Evolutionary conservation across 179 eudicot genomes (phyloP).

Genomic region (Silene vulgaris): DNA sequence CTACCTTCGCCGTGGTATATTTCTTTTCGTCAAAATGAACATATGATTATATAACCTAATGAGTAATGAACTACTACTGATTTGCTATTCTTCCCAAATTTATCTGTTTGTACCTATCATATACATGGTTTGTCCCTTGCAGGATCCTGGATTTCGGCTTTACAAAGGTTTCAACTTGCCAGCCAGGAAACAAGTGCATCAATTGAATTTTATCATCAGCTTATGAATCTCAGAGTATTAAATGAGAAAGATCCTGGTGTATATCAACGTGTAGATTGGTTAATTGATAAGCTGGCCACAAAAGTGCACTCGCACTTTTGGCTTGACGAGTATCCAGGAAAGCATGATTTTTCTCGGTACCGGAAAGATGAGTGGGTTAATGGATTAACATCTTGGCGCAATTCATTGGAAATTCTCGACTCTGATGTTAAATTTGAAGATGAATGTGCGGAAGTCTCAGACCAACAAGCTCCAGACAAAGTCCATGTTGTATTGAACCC

Average conservation of each 20-base stretch:
- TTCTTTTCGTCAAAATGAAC: background rate
- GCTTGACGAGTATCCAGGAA: constrained; percentile 85
- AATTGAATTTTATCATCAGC: constrained; percentile 79
- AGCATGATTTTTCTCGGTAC: constrained; percentile 76
- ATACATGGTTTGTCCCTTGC: constrained; percentile 9
- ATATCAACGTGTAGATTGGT: constrained; percentile 81
- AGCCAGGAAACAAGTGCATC: constrained; percentile 76
- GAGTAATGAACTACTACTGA: background rate
- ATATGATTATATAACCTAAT: background rate
- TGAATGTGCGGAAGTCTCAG: constrained; percentile 52
- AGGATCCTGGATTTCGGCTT: constrained; percentile 56
- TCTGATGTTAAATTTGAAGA: constrained; percentile 52
- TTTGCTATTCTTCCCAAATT: background rate
- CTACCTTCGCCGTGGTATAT: background rate
- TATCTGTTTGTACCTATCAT: constrained; percentile 4
- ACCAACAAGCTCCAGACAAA: constrained; percentile 41
- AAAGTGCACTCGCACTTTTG: constrained; percentile 89
- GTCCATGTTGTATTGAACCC: constrained; percentile 51
- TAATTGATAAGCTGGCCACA: constrained; percentile 66
- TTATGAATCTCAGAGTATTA: constrained; percentile 60
- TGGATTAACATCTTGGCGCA: constrained; percentile 64
- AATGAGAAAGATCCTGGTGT: constrained; percentile 50
- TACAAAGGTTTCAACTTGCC: constrained; percentile 66
- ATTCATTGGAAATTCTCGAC: constrained; percentile 58
- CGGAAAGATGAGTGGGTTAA: constrained; percentile 71